Conservation (phyloP, 1,139 yeast species). For the Hyphopichia fennica region DNA sequence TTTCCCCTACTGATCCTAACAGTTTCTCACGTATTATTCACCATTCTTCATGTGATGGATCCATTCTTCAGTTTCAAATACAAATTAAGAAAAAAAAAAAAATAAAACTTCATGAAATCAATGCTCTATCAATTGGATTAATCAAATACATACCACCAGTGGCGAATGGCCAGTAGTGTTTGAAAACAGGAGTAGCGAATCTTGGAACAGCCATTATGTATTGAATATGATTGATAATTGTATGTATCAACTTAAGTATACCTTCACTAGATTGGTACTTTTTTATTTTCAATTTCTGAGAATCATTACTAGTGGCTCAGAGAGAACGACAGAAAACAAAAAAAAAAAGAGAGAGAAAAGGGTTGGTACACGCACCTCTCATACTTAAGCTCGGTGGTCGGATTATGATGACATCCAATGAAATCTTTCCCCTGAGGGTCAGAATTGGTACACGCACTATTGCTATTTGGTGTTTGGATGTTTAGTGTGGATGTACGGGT, state of each 20-base stretch:
- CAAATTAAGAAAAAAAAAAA: no score
- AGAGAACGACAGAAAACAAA: background rate
- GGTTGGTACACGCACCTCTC: background rate
- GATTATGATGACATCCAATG: conserved; percentile 4
- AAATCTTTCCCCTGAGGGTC: background rate
- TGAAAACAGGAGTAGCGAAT: conserved; percentile 49
- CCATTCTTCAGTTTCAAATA: no score
- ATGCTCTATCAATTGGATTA: background rate
- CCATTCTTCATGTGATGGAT: no score
- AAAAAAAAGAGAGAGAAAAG: background rate
- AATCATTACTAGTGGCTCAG: no score
- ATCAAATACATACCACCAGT: conserved; percentile 47
- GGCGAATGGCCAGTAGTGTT: conserved; percentile 51
- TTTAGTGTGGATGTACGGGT: no score
- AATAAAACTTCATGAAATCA: background rate
- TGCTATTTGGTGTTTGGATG: no score
- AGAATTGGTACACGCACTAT: background rate
- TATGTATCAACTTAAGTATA: no score
- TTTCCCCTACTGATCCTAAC: no score
- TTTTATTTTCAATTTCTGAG: background rate
- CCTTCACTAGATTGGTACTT: background rate
- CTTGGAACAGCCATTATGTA: conserved; percentile 16
- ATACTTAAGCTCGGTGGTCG: conserved; percentile 3
- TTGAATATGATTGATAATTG: background rate
- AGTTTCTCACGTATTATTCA: no score